These are phyloP conservation scores for Neopestalotiopsis sp. DNA, from an alignment of 2,329 filamentous ascomycete genomes.

Conservation along the genomic window DNA sequence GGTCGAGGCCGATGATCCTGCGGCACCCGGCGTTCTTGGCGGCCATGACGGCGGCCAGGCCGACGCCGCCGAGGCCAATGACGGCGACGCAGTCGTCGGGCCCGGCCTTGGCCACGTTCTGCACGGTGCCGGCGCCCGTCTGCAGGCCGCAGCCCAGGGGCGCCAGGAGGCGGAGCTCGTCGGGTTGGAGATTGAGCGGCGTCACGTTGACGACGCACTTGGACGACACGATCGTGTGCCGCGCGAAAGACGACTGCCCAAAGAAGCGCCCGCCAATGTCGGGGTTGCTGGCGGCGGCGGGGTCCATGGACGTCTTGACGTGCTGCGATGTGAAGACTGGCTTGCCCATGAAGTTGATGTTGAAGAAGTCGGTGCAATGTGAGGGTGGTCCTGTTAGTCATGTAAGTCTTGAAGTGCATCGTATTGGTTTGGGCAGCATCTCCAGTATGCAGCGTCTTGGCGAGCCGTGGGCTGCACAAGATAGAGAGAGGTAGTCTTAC, in stretches of 20 bases:
- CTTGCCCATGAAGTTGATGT: conserved; percentile 59
- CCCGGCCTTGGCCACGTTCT: conserved; percentile 20
- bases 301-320: conserved; percentile 32
- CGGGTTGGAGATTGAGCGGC: conserved; percentile 12
- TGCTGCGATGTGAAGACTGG: conserved; percentile 39
- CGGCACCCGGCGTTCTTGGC: conserved; percentile 18
- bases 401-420: not conserved
- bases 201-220: conserved; percentile 21
- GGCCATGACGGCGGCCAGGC: conserved; percentile 21
- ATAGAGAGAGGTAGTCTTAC: not conserved
- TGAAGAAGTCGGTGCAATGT: conserved; percentile 54
- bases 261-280: conserved; percentile 43
- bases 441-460: not conserved
- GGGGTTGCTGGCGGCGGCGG: conserved; percentile 46
- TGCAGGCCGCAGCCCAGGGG: conserved; percentile 21
- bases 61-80: conserved; percentile 22
- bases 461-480: too few species aligned
- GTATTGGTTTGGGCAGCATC: not conserved
- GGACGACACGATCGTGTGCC: conserved; percentile 20
- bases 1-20: conserved; percentile 53
- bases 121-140: conserved; percentile 21
- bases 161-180: conserved; percentile 21
- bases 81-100: conserved; percentile 19
- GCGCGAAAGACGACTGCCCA: conserved; percentile 23
- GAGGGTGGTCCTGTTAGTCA: conserved; percentile 42